phyloP scores from a whole-genome alignment of 768 basidiomycete genomes.

The Postia placenta region DNA sequence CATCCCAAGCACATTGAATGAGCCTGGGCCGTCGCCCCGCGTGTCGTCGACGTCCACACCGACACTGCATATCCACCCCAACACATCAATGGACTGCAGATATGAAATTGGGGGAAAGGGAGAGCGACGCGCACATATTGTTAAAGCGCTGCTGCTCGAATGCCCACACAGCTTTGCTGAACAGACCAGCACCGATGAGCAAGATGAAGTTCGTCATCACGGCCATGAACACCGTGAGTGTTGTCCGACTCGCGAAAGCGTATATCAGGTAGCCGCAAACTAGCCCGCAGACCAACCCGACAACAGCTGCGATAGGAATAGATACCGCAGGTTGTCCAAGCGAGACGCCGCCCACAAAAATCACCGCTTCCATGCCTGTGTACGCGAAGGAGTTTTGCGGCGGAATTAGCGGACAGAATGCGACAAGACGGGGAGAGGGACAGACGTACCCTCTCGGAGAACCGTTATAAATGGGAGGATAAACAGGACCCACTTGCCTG shows the following conservation, averaged over 20 bases:
- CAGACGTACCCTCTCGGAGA: slow-evolving; percentile 69
- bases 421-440: background rate
- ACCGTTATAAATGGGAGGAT: slow-evolving; percentile 88
- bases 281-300: slow-evolving; percentile 75
- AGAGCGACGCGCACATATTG: slow-evolving; percentile 28
- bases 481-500: slow-evolving; percentile 85
- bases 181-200: slow-evolving; percentile 91
- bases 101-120: background rate
- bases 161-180: slow-evolving; percentile 68
- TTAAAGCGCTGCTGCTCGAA: slow-evolving; percentile 71
- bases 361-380: slow-evolving; percentile 77
- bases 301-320: slow-evolving; percentile 87
- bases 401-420: too few relatives aligned
- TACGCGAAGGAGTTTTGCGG: background rate
- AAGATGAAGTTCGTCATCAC: slow-evolving; percentile 89
- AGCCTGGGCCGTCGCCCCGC: slow-evolving; percentile 74
- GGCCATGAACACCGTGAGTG: slow-evolving; percentile 82
- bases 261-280: slow-evolving; percentile 74
- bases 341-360: slow-evolving; percentile 92
- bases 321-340: slow-evolving; percentile 75
- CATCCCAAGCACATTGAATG: slow-evolving; percentile 72
- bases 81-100: too few relatives aligned
- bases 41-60: slow-evolving; percentile 69
- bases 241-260: slow-evolving; percentile 71
- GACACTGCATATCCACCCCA: slow-evolving; percentile 32